A percentile compares a stretch with the other conserved stretches of the same genome.
phyloP scores from a whole-genome alignment of 2,329 filamentous ascomycete genomes.

The Pseudogymnoascus sp. region DNA sequence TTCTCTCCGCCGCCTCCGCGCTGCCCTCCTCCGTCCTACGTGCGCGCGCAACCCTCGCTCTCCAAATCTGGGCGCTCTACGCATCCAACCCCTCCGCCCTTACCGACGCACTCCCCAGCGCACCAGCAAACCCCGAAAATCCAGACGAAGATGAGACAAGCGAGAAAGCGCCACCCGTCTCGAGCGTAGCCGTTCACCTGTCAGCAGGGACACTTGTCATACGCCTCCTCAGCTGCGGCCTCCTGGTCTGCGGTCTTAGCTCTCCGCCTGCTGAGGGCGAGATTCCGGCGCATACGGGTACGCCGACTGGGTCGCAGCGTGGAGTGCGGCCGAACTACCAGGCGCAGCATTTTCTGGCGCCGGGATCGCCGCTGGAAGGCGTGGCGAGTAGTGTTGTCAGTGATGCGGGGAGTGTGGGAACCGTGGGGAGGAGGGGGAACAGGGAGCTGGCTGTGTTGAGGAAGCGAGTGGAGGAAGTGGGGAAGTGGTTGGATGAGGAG shows the following conservation, averaged over 20 bases:
- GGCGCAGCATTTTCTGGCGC: constrained; percentile 1
- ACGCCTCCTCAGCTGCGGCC: constrained; percentile 49
- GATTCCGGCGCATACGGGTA: background rate
- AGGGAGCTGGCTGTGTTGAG: constrained; percentile 45
- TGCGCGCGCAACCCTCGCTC: constrained; percentile 58
- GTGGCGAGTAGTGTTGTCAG: constrained; percentile 27
- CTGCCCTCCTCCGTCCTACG: constrained; percentile 51
- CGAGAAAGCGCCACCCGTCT: constrained; percentile 22
- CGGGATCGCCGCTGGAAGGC: constrained; percentile 24
- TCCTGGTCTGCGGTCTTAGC: constrained; percentile 57
- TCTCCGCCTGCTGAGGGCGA: constrained; percentile 26
- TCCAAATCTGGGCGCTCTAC: constrained; percentile 55
- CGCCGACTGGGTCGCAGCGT: constrained; percentile 1
- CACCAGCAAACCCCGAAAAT: constrained; percentile 17
- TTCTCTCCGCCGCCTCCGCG: constrained; percentile 55
- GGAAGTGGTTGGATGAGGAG: constrained; percentile 54
- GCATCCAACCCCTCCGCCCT: constrained; percentile 37
- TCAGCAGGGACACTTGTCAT: constrained; percentile 50
- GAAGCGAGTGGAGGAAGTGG: constrained; percentile 52
- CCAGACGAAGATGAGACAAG: constrained; percentile 21
- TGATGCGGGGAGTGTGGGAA: constrained; percentile 28
- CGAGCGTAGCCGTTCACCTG: constrained; percentile 44
- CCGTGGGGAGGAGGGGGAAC: constrained; percentile 30
- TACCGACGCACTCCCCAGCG: constrained; percentile 35
- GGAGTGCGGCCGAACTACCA: background rate